Evolutionary conservation across 345 rosid species (phyloP), one percentile per base, ranked within the genome.

Genomic region (Euphorbia peplus): DNA sequence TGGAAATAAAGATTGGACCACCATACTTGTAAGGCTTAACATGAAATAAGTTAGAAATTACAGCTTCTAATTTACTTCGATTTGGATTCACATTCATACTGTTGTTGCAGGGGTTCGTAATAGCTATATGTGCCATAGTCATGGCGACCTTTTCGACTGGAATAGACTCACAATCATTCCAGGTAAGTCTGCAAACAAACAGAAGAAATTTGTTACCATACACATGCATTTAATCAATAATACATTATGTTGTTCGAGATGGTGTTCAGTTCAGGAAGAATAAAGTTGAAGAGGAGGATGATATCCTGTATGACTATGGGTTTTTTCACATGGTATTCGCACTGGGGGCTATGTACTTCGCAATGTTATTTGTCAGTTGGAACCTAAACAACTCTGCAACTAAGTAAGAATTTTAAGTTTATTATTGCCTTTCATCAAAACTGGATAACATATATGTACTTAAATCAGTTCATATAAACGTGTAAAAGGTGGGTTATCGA

Each of bases 141-240:
- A 83, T 86, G 79, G 93, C 98, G 60, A 93, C 97, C 37, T 93
- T 90, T 78, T 93, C 98, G 44, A 93, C 98, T 0, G 97, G 98
- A 57, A 84, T 93, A 16, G 98, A 89, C 71, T 93, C 97, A 21
- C 82, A 90, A 68, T 87, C 96, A 10, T 93, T 93, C 75, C 85
- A 83, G 84, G 97, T 91, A 76, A 72, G 67, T 5, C 11, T 32
- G 37, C 6, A 2, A 32, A 32, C 37, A 32, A 32, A 32, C 37
- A 32, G 37, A 32, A 32, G 37, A 32, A n/a, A n/a, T n/a, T 32
- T 32, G 37, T 32, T 32, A 6, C 6, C 37, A 32, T 2, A 32
- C n/a, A n/a, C n/a, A n/a, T n/a, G n/a, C n/a, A n/a, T n/a, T n/a
- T n/a, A n/a, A n/a, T n/a, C n/a, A n/a, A n/a, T n/a, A n/a, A n/a